Evolutionary conservation across 331 rosid genomes (phyloP).

Genomic region (Quercus tomentella): DNA sequence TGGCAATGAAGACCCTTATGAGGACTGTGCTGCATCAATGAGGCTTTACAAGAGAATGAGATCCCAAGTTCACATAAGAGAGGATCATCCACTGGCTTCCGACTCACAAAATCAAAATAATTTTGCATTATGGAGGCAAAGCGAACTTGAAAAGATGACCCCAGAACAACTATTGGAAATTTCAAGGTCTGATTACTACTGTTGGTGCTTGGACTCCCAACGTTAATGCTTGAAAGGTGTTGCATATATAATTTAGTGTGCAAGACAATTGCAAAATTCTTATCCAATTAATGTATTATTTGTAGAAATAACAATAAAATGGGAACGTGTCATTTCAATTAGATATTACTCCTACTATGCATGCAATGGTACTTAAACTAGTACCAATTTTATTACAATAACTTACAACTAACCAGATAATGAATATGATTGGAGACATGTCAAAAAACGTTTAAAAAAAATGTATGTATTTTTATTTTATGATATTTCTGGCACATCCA

Average conservation of each 20-base stretch:
- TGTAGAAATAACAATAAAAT: background rate
- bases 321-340: background rate
- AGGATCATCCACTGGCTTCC: conserved; percentile 61
- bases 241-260: no score
- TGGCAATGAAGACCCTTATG: conserved; percentile 81
- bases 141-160: conserved; percentile 74
- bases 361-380: background rate
- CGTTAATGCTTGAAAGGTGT: background rate
- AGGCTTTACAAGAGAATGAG: conserved; percentile 84
- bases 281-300: background rate
- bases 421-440: no score
- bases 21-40: conserved; percentile 81
- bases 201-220: conserved; percentile 90
- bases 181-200: conserved; percentile 88
- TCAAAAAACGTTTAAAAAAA: rapidly evolving
- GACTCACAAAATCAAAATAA: conserved; percentile 70
- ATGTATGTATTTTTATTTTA: no score
- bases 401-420: no score
- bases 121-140: conserved; percentile 67
- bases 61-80: conserved; percentile 54
- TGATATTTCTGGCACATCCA: no score
- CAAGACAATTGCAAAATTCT: no score
- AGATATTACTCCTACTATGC: background rate
- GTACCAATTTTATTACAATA: no score
- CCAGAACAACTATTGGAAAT: conserved; percentile 77